Base-by-base conservation (phyloP, 805 yeast genomes). In the Nakazawaea anatomiae region DNA sequence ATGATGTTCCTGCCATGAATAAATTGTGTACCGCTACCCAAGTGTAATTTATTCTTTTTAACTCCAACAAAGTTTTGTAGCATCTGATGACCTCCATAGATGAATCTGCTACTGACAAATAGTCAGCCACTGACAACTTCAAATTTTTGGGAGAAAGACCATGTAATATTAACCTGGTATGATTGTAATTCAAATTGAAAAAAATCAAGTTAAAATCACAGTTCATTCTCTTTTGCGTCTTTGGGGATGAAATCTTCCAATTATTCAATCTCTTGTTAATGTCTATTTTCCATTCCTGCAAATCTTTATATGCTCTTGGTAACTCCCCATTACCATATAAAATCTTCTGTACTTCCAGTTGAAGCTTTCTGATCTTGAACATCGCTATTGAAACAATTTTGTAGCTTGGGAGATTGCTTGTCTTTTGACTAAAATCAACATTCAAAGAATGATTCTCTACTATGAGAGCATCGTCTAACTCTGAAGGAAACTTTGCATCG, bases 1-100 rank as follows among this genome's bases (percentile, higher is more conserved):
- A 89, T 1, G 96, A 85, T 30, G 92, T 85, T 0, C 96, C 95
- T 0, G 96, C 91, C 86, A 87, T 85, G 62, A 89, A 89, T 49
- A 89, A 70, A 62, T 89, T 89, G 64, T 89, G 96, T 3, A 89
- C 91, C 0, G 95, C 94, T 1, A 90, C 91, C 97, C 97, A 90
- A 0, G 96, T 88, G 65, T 87, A 90, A 64, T 89, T 89, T 53
- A 89, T 75, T 44, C 79, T 72, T 58, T 77, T 78, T 31, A 73
- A 73, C n/a, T 70, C 64, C 57, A 76, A 78, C 39, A 90, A 67
- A 47, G 76, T 77, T 46, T 76, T 69, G 62, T 87, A 90, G 32
- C 83, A 76, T 35, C 72, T 68, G 48, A 89, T 83, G 36, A 89
- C 76, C 42, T 83, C 85, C 57, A 76, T 77, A 1, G 94, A 79